phyloP scores from a whole-genome alignment of 306 rosid genomes.

The Fragaria iinumae region DNA sequence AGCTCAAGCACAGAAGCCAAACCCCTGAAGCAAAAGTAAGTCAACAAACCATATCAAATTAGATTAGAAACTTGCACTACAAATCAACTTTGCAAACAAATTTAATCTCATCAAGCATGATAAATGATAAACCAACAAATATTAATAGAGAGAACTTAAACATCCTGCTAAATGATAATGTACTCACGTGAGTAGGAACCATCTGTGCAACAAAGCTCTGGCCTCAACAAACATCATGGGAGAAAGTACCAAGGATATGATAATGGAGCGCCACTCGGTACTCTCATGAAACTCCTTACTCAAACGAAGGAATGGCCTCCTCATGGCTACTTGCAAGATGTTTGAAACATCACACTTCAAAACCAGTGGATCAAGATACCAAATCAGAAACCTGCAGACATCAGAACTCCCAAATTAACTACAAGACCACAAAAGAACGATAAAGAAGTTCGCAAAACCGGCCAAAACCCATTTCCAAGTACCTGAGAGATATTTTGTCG shows the following conservation, averaged over 20 bases:
- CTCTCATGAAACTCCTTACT: constrained; percentile 36
- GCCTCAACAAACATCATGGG: constrained; percentile 43
- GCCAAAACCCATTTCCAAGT: background rate
- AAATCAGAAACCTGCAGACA: constrained; percentile 25
- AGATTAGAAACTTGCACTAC: background rate
- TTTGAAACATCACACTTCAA: constrained; percentile 32
- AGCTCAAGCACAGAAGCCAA: constrained; percentile 35
- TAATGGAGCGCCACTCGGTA: constrained; percentile 27
- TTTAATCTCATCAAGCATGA: constrained; percentile 3
- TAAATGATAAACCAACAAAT: background rate
- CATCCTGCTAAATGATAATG: constrained; percentile 7
- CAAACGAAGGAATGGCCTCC: constrained; percentile 40
- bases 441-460: background rate
- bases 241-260: constrained; percentile 34
- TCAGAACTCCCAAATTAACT: background rate
- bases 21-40: constrained; percentile 31
- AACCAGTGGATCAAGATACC: constrained; percentile 35
- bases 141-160: background rate
- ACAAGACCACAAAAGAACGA: background rate
- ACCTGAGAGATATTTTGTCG: constrained; percentile 33
- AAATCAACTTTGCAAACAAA: background rate
- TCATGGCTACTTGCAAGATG: constrained; percentile 27
- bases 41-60: background rate
- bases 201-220: constrained; percentile 39
- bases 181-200: constrained; percentile 46